These are phyloP conservation scores for Rhizophora mangle DNA, from an alignment of 345 rosid species.

Conservation along the genomic window DNA sequence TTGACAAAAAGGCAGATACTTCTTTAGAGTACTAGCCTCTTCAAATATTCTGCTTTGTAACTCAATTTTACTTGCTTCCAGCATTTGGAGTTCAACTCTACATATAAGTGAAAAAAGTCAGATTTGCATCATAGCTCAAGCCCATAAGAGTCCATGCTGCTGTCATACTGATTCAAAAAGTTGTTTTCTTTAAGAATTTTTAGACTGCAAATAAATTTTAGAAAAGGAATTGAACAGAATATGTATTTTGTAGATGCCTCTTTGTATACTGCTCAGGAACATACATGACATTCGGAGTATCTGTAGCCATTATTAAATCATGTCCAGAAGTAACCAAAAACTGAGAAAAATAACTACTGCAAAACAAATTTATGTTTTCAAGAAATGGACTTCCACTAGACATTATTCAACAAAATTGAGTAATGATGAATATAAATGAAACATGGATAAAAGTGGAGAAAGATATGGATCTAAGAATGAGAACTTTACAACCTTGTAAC, in stretches of 20 bases:
- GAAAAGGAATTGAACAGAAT: not conserved
- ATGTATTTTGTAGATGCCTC: not conserved
- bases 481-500: not conserved
- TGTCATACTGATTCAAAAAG: not conserved
- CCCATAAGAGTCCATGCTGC: constrained; percentile 1
- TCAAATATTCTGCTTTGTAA: constrained; percentile 59
- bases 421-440: not conserved
- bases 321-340: not conserved
- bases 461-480: not conserved
- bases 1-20: constrained; percentile 8
- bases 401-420: not conserved
- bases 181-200: not conserved
- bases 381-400: not conserved
- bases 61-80: constrained; percentile 58
- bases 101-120: constrained; percentile 1
- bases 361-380: not conserved
- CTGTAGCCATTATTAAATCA: not conserved
- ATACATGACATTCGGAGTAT: not conserved
- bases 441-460: not conserved
- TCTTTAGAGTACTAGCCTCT: constrained; percentile 49
- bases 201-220: not conserved
- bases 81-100: constrained; percentile 68
- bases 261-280: not conserved
- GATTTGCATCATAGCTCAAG: not conserved
- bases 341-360: not conserved